A percentile compares a stretch with the other conserved stretches of the same genome.
Conservation (phyloP, 176 grass and related monocot species). For the Neostapfia colusana region DNA sequence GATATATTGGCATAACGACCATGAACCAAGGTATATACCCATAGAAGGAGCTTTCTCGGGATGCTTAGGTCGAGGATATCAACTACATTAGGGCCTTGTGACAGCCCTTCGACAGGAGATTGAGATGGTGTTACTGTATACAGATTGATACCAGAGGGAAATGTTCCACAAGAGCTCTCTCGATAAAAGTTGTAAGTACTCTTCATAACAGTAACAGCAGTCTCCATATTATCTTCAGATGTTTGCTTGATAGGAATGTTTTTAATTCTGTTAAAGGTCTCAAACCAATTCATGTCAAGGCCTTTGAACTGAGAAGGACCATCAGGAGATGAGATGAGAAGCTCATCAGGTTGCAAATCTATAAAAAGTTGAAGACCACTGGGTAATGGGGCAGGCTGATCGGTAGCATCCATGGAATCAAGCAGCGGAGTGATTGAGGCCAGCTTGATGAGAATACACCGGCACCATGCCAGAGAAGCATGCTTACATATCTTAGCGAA, state of each 20-base stretch:
- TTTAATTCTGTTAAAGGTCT: conserved; percentile 80
- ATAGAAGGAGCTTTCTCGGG: conserved; percentile 93
- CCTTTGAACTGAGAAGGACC: conserved; percentile 80
- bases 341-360: conserved; percentile 87
- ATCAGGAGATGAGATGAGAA: conserved; percentile 73
- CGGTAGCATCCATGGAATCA: conserved; percentile 46
- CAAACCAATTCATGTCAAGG: conserved; percentile 96
- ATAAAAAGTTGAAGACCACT: conserved; percentile 69
- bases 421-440: conserved; percentile 76
- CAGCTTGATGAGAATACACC: conserved; percentile 87
- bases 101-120: conserved; percentile 47
- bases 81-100: conserved; percentile 45
- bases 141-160: conserved; percentile 81
- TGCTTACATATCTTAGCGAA: conserved; percentile 93
- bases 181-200: conserved; percentile 88
- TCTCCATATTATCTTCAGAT: conserved; percentile 86
- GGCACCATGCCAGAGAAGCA: conserved; percentile 94
- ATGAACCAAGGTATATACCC: conserved; percentile 76
- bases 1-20: conserved; percentile 81
- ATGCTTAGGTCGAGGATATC: conserved; percentile 79
- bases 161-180: conserved; percentile 83
- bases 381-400: conserved; percentile 49
- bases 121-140: conserved; percentile 58
- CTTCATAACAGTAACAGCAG: conserved; percentile 79
- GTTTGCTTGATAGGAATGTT: conserved; percentile 78